Evolutionary conservation across 257 asterid genomes (phyloP).

Genomic region (Plantago elongata): DNA sequence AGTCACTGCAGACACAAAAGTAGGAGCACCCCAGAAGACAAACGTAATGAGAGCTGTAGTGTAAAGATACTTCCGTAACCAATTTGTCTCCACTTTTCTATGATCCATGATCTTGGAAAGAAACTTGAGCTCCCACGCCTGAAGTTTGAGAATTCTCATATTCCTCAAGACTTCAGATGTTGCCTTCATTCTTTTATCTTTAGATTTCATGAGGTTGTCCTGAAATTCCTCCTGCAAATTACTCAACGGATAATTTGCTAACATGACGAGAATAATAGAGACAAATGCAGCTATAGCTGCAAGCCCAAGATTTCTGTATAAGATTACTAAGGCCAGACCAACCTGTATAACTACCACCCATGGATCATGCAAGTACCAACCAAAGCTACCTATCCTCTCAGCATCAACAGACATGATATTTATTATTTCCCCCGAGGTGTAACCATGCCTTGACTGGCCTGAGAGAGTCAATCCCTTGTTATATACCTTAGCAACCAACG

Average conservation of each 20-base stretch:
- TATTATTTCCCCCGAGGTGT: slow-evolving; percentile 75
- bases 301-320: slow-evolving; percentile 71
- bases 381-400: slow-evolving; percentile 71
- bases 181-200: slow-evolving; percentile 82
- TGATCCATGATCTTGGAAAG: slow-evolving; percentile 53
- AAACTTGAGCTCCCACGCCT: slow-evolving; percentile 90
- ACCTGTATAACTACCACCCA: slow-evolving; percentile 75
- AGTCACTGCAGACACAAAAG: slow-evolving; percentile 63
- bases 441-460: slow-evolving; percentile 65
- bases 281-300: slow-evolving; percentile 60
- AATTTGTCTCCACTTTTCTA: slow-evolving; percentile 54
- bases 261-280: slow-evolving; percentile 66
- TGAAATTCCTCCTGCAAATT: slow-evolving; percentile 61
- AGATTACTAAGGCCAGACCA: slow-evolving; percentile 48
- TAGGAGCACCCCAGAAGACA: slow-evolving; percentile 77
- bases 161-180: slow-evolving; percentile 87
- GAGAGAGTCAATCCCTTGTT: slow-evolving; percentile 70
- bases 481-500: slow-evolving; percentile 67
- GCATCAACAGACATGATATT: slow-evolving; percentile 89
- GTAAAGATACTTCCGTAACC: slow-evolving; percentile 64
- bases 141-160: slow-evolving; percentile 92
- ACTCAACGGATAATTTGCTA: slow-evolving; percentile 67
- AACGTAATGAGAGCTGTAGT: slow-evolving; percentile 46
- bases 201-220: slow-evolving; percentile 65
- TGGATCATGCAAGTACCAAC: slow-evolving; percentile 85